phyloP scores from a whole-genome alignment of 192 early-diverging fungal species.

The Coemansia biformis region DNA sequence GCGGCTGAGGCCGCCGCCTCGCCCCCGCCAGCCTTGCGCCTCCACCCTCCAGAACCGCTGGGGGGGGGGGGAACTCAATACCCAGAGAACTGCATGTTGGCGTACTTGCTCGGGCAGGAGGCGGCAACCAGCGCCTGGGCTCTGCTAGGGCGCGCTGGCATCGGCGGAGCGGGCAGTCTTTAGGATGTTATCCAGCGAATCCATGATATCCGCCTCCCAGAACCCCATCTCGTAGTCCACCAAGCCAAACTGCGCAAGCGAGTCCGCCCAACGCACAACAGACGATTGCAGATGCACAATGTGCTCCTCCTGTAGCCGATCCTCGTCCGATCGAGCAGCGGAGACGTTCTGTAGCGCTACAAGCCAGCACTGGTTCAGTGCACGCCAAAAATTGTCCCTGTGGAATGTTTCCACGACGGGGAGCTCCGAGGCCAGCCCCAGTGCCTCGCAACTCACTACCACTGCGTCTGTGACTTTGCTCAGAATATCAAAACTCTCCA shows the following conservation, averaged over 20 bases:
- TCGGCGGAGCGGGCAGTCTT: background rate
- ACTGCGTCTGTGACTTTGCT: constrained; percentile 60
- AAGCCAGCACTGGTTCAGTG: constrained; percentile 72
- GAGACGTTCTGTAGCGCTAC: constrained; percentile 59
- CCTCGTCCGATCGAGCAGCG: constrained; percentile 48
- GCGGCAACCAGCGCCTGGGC: no score
- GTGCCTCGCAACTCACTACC: constrained; percentile 61
- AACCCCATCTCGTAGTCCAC: constrained; percentile 83
- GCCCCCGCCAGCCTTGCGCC: no score
- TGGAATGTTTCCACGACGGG: constrained; percentile 56
- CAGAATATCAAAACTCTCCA: constrained; percentile 66
- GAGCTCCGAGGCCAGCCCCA: constrained; percentile 60
- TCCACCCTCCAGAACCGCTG: no score
- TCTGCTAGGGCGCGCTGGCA: no score
- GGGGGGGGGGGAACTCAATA: no score
- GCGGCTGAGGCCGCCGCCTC: no score
- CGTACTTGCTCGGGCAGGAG: no score
- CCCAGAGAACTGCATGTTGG: no score
- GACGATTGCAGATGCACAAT: constrained; percentile 56
- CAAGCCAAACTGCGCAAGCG: constrained; percentile 65
- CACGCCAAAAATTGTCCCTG: constrained; percentile 65
- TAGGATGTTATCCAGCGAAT: constrained; percentile 57
- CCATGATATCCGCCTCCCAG: constrained; percentile 70
- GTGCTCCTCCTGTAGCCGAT: constrained; percentile 54
- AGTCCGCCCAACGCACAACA: constrained; percentile 64